Evolutionary conservation across 2,329 filamentous ascomycete genomes (phyloP).

Genomic region (Beauveria sp.): DNA sequence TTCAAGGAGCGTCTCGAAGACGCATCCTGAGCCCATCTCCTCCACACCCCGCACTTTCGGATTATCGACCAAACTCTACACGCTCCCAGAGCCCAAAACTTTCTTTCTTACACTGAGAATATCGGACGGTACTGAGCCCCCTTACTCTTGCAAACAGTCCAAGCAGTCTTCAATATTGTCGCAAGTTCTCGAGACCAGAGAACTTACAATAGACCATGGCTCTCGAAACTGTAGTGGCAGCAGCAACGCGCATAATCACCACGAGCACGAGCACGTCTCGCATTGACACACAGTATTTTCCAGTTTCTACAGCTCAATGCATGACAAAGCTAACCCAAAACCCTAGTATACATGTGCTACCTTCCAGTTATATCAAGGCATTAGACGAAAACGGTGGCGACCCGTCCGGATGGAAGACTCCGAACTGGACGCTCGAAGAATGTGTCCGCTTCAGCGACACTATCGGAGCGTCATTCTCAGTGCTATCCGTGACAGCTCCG

Average conservation of each 20-base stretch:
- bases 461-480: background rate
- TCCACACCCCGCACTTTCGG: no score
- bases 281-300: background rate
- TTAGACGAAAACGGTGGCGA: background rate
- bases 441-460: background rate
- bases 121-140: no score
- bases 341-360: background rate
- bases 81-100: no score
- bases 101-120: no score
- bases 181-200: no score
- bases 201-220: background rate
- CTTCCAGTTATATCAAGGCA: background rate
- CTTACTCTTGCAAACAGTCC: no score
- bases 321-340: background rate
- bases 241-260: background rate
- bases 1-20: no score
- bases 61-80: no score
- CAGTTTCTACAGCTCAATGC: background rate
- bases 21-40: no score
- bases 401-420: background rate
- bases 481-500: background rate
- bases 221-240: background rate
- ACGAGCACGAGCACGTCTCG: background rate
- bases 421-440: background rate
- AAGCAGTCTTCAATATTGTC: no score